Evolutionary conservation across 768 basidiomycete genomes (phyloP).

Genomic region (Suillus weaverae): DNA sequence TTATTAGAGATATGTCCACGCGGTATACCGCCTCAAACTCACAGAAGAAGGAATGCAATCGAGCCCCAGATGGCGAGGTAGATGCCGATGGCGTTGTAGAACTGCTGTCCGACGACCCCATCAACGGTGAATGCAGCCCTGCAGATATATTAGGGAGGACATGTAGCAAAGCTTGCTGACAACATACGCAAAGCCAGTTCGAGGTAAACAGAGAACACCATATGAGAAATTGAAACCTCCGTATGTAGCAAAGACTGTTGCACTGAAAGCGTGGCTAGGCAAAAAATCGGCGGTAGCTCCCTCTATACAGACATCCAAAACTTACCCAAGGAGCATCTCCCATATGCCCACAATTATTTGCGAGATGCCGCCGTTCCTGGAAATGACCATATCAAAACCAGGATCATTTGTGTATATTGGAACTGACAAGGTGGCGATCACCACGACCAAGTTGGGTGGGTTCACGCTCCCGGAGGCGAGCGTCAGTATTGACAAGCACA

Average conservation of each 20-base stretch:
- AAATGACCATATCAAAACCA: slow-evolving; percentile 4
- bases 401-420: background rate
- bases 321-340: slow-evolving; percentile 31
- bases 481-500: slow-evolving; percentile 28
- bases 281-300: slow-evolving; percentile 1
- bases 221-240: slow-evolving; percentile 30
- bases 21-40: slow-evolving; percentile 3
- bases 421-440: slow-evolving; percentile 28
- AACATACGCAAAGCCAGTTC: slow-evolving; percentile 24
- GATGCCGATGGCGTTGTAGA: slow-evolving; percentile 25
- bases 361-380: slow-evolving; percentile 29
- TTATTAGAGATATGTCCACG: background rate
- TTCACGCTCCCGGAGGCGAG: slow-evolving; percentile 18
- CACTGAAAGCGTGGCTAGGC: slow-evolving; percentile 28
- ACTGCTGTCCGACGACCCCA: slow-evolving; percentile 23
- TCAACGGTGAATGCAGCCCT: slow-evolving; percentile 26
- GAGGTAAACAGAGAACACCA: slow-evolving; percentile 27
- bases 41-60: slow-evolving; percentile 27
- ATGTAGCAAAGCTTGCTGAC: too few relatives aligned
- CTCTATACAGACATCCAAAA: background rate
- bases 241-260: slow-evolving; percentile 27
- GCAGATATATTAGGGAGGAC: slow-evolving; percentile 2
- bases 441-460: slow-evolving; percentile 24
- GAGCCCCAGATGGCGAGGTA: slow-evolving; percentile 27
- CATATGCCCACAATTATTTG: slow-evolving; percentile 30